Conservation (phyloP, 2,329 filamentous ascomycete genomes). For the Chaetomium sp. region DNA sequence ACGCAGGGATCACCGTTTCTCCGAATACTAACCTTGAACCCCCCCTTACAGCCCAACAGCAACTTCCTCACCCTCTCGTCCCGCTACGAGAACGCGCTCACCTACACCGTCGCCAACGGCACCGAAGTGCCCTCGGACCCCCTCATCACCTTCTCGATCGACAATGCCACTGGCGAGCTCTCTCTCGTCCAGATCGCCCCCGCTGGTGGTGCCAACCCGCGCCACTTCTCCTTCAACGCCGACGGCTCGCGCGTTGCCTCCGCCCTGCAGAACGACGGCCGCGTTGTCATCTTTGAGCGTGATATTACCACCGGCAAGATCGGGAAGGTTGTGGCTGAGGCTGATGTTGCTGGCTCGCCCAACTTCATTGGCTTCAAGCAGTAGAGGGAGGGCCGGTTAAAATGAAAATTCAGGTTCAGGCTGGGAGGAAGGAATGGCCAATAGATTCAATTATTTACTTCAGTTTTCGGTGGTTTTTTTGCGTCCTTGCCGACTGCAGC, state of each 20-base stretch:
- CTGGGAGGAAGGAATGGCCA: too few species aligned
- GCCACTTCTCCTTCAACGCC: constrained; percentile 62
- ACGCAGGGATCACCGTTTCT: too few species aligned
- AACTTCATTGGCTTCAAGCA: constrained; percentile 45
- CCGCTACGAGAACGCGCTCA: constrained; percentile 54
- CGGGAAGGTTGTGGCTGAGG: constrained; percentile 37
- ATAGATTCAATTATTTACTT: too few species aligned
- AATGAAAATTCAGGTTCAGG: too few species aligned
- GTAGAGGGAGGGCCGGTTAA: constrained; percentile 11
- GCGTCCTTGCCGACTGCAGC: too few species aligned
- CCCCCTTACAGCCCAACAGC: constrained; percentile 43
- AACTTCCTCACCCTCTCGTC: constrained; percentile 62
- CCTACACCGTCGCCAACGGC: constrained; percentile 38
- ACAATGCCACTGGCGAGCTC: constrained; percentile 47
- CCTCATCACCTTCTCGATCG: constrained; percentile 55
- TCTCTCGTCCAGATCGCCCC: constrained; percentile 51
- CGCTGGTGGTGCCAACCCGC: constrained; percentile 57
- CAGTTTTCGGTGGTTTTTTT: too few species aligned
- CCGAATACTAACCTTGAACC: neutral
- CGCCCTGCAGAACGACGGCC: constrained; percentile 54
- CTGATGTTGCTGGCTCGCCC: constrained; percentile 38
- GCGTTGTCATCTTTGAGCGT: constrained; percentile 55
- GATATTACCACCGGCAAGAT: constrained; percentile 55
- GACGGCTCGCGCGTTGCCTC: constrained; percentile 59
- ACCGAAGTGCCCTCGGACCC: constrained; percentile 53